A percentile compares a stretch with the other conserved stretches of the same genome.
phyloP scores from a whole-genome alignment of 768 basidiomycete genomes.

The Leccinum boreale region DNA sequence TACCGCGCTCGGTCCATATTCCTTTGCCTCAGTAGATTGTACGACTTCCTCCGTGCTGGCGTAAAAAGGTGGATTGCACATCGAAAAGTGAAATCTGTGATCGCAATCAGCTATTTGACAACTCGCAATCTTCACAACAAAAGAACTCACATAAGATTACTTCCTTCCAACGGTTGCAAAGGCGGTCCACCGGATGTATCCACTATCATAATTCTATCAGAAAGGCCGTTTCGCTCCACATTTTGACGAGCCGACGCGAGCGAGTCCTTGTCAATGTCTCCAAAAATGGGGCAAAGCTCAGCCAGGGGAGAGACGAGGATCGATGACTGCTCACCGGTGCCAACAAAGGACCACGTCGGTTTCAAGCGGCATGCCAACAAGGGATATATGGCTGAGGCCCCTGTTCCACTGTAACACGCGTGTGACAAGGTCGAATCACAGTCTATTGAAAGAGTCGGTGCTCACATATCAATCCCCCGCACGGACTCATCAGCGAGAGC shows the following conservation, averaged over 20 bases:
- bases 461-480: slow-evolving; percentile 73
- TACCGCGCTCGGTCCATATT: slow-evolving; percentile 67
- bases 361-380: slow-evolving; percentile 61
- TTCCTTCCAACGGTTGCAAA: slow-evolving; percentile 32
- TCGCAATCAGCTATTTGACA: background rate
- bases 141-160: slow-evolving; percentile 3
- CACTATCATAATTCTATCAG: slow-evolving; percentile 47
- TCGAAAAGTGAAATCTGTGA: slow-evolving; percentile 67
- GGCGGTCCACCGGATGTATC: slow-evolving; percentile 41
- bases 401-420: slow-evolving; percentile 65
- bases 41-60: slow-evolving; percentile 65
- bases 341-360: slow-evolving; percentile 56
- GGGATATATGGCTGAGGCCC: slow-evolving; percentile 88
- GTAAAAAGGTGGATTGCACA: slow-evolving; percentile 99
- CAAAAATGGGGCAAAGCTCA: background rate
- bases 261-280: slow-evolving; percentile 74
- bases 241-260: slow-evolving; percentile 53
- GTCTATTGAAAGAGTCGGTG: background rate
- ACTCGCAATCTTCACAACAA: background rate
- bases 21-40: slow-evolving; percentile 59
- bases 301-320: background rate
- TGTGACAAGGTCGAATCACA: background rate
- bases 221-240: slow-evolving; percentile 53
- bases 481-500: slow-evolving; percentile 24
- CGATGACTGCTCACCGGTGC: slow-evolving; percentile 51